Evolutionary conservation across 768 basidiomycete species (phyloP), one percentile per base, ranked within the genome.

Genomic region (Tephrocybe sp.): DNA sequence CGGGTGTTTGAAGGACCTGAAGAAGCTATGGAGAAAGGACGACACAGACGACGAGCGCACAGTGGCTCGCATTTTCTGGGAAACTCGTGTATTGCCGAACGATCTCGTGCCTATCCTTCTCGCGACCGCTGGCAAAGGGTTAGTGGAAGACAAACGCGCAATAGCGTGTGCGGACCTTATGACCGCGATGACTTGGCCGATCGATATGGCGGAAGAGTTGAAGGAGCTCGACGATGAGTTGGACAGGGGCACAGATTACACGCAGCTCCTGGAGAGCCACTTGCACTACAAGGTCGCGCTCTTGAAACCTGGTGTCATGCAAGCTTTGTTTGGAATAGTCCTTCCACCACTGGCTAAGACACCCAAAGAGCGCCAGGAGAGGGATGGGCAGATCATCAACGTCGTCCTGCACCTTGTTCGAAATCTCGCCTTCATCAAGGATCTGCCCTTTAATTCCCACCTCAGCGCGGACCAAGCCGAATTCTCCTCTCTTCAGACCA

Each of bases 151-250:
- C 67, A 89, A 86, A 58, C 76, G 89, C 40, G 92, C 91, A 0
- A 79, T 96, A 22, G 82, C 86, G 0, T 88, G 86, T 55, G 86
- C 84, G 7, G 97, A 98, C 64, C 74, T 99, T 19, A 86, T 98
- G 64, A 90, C 92, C 0, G 94, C 95, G 0, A 91, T 99, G 90
- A 98, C 96, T 1, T 99, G 97, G 97, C 97, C 97, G 0, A 96
- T 99, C 46, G 92, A 98, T 67, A 75, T 98, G 54, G 89, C 92
- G 0, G 89, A 92, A 60, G 97, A 98, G 68, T 75, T 99, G 55
- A 89, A 88, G 59, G 97, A 98, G 62, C 82, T 98, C 46, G 86
- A 89, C 62, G 89, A 93, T 36, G 89, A 87, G 31, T 57, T 82
- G 16, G 89, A 90, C 66, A 82, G 79, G 52, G 83, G 86, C 15